Evolutionary conservation across 2,329 filamentous ascomycete species (phyloP).

Genomic region (Diaporthe sp.): DNA sequence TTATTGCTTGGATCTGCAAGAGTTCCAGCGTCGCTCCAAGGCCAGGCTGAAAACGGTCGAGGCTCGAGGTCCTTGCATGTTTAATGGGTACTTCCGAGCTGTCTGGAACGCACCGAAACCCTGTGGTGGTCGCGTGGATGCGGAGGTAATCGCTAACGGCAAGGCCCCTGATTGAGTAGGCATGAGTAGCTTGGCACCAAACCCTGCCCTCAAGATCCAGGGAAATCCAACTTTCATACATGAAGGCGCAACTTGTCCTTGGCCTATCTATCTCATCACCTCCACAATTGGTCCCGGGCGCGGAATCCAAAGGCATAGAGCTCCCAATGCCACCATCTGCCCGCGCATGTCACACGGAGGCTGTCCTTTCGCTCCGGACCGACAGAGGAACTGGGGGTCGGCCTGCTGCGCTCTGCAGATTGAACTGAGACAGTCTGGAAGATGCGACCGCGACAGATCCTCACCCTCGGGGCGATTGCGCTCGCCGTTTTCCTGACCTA

Average conservation of each 20-base stretch:
- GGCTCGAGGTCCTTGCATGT: background rate
- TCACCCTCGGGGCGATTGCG: slow-evolving; percentile 47
- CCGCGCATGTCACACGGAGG: slow-evolving; percentile 32
- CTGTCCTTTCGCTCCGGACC: slow-evolving; percentile 34
- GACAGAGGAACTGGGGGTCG: slow-evolving; percentile 30
- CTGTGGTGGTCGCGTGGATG: background rate
- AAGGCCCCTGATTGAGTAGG: background rate
- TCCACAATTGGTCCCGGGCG: slow-evolving; percentile 18
- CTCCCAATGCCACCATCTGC: slow-evolving; percentile 37
- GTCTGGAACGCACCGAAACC: background rate
- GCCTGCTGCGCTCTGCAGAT: slow-evolving; percentile 26
- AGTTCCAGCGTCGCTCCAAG: background rate
- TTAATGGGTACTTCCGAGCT: slow-evolving; percentile 9
- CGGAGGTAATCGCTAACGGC: slow-evolving; percentile 8
- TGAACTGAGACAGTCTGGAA: slow-evolving; percentile 38
- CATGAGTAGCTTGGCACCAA: slow-evolving; percentile 18
- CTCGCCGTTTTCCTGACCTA: slow-evolving; percentile 50
- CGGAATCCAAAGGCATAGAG: slow-evolving; percentile 8
- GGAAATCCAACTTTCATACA: slow-evolving; percentile 8
- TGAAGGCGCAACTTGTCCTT: slow-evolving; percentile 21
- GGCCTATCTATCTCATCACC: background rate
- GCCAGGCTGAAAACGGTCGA: slow-evolving; percentile 20
- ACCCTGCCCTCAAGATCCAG: background rate
- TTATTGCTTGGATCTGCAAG: background rate
- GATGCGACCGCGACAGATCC: slow-evolving; percentile 51